Conservation (phyloP, 768 basidiomycete species). For the Leccinum obscurum region DNA sequence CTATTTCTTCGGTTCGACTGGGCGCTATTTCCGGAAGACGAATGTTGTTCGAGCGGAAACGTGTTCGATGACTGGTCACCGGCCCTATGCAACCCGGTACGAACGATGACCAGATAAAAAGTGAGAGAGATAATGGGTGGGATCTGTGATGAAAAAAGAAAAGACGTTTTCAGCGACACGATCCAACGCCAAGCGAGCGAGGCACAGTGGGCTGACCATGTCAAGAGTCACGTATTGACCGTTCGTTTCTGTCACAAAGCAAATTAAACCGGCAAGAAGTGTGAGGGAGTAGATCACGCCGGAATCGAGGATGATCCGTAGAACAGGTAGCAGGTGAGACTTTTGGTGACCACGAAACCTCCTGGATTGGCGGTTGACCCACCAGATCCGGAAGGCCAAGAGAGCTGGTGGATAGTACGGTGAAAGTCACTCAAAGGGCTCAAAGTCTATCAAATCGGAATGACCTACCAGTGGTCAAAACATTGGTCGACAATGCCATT, state of each 20-base stretch:
- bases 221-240: constrained; percentile 37
- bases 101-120: constrained; percentile 45
- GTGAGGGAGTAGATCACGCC: constrained; percentile 40
- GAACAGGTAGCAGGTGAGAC: constrained; percentile 14
- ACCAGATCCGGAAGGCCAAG: constrained; percentile 34
- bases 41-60: background rate
- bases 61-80: background rate
- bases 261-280: constrained; percentile 32
- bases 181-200: background rate
- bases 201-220: constrained; percentile 26
- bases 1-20: background rate
- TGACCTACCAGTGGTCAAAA: constrained; percentile 32
- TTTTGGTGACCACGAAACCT: constrained; percentile 11
- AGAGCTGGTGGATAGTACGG: constrained; percentile 16
- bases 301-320: constrained; percentile 38
- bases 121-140: constrained; percentile 42
- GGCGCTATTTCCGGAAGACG: background rate
- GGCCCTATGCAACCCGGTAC: constrained; percentile 27
- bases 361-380: constrained; percentile 22
- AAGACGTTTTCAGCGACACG: background rate
- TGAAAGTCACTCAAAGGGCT: background rate
- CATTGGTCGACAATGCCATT: constrained; percentile 34
- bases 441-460: background rate
- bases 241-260: constrained; percentile 30
- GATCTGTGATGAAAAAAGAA: constrained; percentile 21